These are phyloP conservation scores for Pseudohalonectria lignicola DNA, from an alignment of 2,329 filamentous ascomycete genomes.

Conservation along the genomic window DNA sequence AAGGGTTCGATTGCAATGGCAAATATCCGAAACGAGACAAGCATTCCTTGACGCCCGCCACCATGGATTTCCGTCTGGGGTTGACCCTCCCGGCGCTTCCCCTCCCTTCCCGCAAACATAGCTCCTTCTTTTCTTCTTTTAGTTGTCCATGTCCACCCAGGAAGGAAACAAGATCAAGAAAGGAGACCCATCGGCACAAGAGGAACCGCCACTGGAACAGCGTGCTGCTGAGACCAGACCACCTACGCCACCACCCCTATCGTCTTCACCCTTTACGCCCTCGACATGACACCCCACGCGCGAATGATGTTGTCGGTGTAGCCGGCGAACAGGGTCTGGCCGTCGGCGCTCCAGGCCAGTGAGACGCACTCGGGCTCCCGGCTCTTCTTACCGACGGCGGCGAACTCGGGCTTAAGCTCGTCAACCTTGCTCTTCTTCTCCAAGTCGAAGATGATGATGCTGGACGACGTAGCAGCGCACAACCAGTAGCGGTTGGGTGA, in stretches of 20 bases:
- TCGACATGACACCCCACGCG: slow-evolving; percentile 95
- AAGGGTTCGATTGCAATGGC: slow-evolving; percentile 10
- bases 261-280: slow-evolving; percentile 47
- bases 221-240: no score
- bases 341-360: slow-evolving; percentile 95
- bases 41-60: slow-evolving; percentile 21
- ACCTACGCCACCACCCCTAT: no score
- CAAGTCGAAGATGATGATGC: slow-evolving; percentile 99
- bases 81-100: slow-evolving; percentile 4
- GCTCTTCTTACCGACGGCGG: slow-evolving; percentile 96
- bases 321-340: slow-evolving; percentile 97
- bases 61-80: slow-evolving; percentile 14
- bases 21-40: slow-evolving; percentile 21
- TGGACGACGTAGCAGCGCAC: slow-evolving; percentile 91
- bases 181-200: slow-evolving; percentile 3
- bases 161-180: slow-evolving; percentile 7
- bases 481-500: slow-evolving; percentile 99
- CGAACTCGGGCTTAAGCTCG: slow-evolving; percentile 97
- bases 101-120: no score
- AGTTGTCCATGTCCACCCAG: no score
- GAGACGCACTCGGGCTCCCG: slow-evolving; percentile 96
- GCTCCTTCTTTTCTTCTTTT: no score
- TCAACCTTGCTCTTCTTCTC: slow-evolving; percentile 99
- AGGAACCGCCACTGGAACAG: no score
- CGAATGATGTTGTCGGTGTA: slow-evolving; percentile 99